Conservation (phyloP, 2,329 filamentous ascomycete species). For the Verticillium isaacii region DNA sequence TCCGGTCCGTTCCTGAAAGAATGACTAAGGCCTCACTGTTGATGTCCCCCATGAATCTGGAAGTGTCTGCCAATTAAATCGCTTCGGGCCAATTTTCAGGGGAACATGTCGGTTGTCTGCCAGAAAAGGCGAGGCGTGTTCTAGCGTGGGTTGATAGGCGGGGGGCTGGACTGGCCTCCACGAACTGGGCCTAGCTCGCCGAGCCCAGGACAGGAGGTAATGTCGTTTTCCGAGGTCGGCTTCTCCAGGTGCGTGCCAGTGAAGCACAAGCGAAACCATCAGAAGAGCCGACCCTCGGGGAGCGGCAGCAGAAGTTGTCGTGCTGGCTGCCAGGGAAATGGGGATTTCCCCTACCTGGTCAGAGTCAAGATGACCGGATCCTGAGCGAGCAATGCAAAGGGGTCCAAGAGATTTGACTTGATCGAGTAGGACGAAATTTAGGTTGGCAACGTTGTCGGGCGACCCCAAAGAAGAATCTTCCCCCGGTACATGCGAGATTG, state of each 20-base stretch:
- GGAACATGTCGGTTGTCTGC: background rate
- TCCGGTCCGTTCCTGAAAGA: background rate
- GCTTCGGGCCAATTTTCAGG: background rate
- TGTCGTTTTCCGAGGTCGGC: background rate
- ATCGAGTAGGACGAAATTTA: background rate
- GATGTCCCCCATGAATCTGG: background rate
- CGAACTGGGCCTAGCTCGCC: background rate
- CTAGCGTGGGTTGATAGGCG: background rate
- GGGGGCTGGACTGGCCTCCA: background rate
- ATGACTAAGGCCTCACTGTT: background rate
- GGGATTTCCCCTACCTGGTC: background rate
- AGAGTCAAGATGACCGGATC: background rate
- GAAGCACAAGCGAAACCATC: background rate
- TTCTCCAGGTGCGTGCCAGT: background rate
- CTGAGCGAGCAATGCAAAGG: background rate
- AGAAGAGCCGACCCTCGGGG: background rate
- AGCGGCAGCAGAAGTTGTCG: background rate
- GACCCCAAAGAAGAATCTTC: constrained; percentile 11
- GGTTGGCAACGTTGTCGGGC: background rate
- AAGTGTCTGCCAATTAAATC: background rate
- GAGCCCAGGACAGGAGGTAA: background rate
- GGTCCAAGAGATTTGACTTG: background rate
- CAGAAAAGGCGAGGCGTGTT: background rate
- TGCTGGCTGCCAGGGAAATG: background rate
- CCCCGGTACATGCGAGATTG: constrained; percentile 15